Evolutionary conservation across 2,329 filamentous ascomycete species (phyloP), one percentile per base, ranked within the genome.

Genomic region (Fusarium abutilonis): DNA sequence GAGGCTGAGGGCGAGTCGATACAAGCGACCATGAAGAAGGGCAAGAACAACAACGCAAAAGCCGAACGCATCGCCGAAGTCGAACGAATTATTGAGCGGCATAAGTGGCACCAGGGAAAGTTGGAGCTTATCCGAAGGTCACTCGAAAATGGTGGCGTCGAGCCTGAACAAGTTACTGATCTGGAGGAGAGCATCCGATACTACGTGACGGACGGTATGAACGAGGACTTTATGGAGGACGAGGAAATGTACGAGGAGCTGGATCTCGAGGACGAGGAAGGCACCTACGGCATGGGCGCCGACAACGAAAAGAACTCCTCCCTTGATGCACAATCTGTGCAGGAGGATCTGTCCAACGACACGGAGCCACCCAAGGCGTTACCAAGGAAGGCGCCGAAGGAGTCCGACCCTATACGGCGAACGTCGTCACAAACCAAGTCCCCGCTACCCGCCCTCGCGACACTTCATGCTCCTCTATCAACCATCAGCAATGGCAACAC

Each of bases 61-160:
- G 89, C 91, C 4, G 94, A 97, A 65, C 89, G 94, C 57, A 88
- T 98, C 80, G 87, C 92, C 50, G 90, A 95, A 74, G 89, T 99
- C 66, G 90, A 96, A 72, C 82, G 85, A 59, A 83, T 89, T 70
- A 92, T 93, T 68, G 95, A 99, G 75, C 88, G 90, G 70, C 94
- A 98, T 82, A 97, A 97, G 78, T 98, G 92, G 91, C 95, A 99
- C 74, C 91, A 96, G 73, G 87, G 88, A 64, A 97, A 96, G 75
- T 83, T 99, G 63, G 95, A 99, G 78, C 83, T 98, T 56, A 87
- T 98, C 71, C 87, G 94, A 70, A 88, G 95, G 67, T 91, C 92
- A 26, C 80, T 99, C 66, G 93, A 98, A 74, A 99, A 99, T 73
- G 94, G 93, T 54, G 92, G 89, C 63, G 86, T 98, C 67, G 94